A percentile compares a stretch with the other conserved stretches of the same genome.
phyloP scores from a whole-genome alignment of 106 monocot species.

The Posidonia australis region DNA sequence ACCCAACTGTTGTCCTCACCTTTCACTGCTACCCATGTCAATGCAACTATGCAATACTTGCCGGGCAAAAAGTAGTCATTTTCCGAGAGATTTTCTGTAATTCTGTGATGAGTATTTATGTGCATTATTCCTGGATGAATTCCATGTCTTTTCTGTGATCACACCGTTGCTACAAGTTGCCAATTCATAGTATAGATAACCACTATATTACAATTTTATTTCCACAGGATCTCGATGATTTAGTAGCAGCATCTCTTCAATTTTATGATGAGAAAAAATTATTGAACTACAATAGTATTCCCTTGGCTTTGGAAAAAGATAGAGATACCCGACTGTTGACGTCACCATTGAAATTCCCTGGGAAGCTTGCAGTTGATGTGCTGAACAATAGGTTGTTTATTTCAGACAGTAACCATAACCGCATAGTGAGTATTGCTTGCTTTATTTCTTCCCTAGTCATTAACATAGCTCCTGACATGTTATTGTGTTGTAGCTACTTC shows the following conservation, averaged over 20 bases:
- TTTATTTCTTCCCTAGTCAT: background rate
- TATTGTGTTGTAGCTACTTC: background rate
- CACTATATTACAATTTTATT: constrained; percentile 1
- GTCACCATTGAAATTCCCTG: constrained; percentile 85
- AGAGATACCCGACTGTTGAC: constrained; percentile 36
- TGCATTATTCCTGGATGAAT: too few species aligned
- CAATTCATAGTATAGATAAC: too few species aligned
- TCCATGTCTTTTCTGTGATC: background rate
- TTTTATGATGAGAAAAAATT: constrained; percentile 69
- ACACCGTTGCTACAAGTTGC: background rate
- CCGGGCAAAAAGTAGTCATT: too few species aligned
- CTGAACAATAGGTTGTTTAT: constrained; percentile 83
- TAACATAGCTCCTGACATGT: background rate
- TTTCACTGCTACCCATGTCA: too few species aligned
- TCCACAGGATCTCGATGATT: constrained; percentile 87
- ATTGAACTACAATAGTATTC: constrained; percentile 44
- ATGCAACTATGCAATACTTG: too few species aligned
- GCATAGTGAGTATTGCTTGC: constrained; percentile 57
- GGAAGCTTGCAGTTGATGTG: constrained; percentile 74
- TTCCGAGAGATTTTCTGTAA: too few species aligned
- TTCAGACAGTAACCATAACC: constrained; percentile 97
- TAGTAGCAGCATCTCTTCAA: constrained; percentile 75
- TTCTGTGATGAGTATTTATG: too few species aligned
- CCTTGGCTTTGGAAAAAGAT: constrained; percentile 77
- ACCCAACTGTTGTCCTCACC: too few species aligned